Base-by-base conservation (phyloP, 2,329 filamentous ascomycete genomes). In the Alternaria gansuensis region DNA sequence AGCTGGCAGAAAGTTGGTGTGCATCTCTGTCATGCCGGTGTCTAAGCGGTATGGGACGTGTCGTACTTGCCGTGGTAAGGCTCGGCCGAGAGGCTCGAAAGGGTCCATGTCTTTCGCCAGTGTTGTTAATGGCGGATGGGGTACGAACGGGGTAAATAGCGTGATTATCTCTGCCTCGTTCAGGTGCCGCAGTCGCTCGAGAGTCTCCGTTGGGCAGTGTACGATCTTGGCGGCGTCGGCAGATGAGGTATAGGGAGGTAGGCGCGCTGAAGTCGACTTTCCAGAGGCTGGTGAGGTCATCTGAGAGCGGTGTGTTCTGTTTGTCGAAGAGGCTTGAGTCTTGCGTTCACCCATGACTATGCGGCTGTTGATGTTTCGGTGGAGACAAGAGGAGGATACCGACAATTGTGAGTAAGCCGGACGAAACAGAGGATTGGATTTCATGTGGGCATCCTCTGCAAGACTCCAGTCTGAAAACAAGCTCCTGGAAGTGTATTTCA, bases 11-110 rank as follows among this genome's bases (percentile, higher is more conserved):
- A 90, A 90, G 51, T 82, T 83, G 48, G 83, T 78, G 75, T 93
- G 87, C 43, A 85, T 83, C 23, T 82, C 81, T 3, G 87, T 90
- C 72, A 91, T 86, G 40, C 89, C 88, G 57, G 82, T 77, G 51
- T 82, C 82, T 45, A 86, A 84, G 5, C 87, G 85, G 69, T 91
- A 93, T 5, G 90, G 89, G 41, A 92, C 85, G 72, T 93, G 90
- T 21, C 88, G 85, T 60, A 93, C 82, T 65, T 84, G 81, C 48
- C 77, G 80, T 48, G 86, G 85, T 48, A 93, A 75, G 43, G 86
- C 84, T 62, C 84, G 83, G 21, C 90, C 90, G 17, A 93, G 80
- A 13, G 85, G 83, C 74, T 93, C 90, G 70, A 93, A 93, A 0
- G 90, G 90, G 71, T 93, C 90, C 67, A 78, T 81, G 43, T 75